A percentile compares a stretch with the other conserved stretches of the same genome.
Conservation (phyloP, 2,329 filamentous ascomycete species). For the Aspergillus sp. region DNA sequence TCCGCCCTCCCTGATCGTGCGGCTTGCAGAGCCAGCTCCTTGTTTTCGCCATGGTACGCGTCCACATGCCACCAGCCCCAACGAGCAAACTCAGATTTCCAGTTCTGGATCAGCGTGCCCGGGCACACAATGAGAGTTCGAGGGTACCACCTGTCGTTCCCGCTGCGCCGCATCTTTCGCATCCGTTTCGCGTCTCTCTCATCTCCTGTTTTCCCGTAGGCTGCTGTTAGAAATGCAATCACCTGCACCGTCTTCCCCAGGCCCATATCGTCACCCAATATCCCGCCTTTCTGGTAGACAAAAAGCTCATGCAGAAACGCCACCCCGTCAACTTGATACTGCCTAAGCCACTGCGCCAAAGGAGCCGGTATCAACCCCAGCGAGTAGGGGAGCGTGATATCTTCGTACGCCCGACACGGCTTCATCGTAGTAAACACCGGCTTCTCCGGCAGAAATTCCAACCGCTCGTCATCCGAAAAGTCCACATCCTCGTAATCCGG, state of each 20-base stretch:
- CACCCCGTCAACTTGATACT: constrained; percentile 82
- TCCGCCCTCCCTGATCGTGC: constrained; percentile 71
- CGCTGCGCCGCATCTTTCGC: constrained; percentile 66
- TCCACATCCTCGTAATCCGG: constrained; percentile 68
- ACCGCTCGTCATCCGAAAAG: constrained; percentile 62
- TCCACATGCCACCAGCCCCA: constrained; percentile 97
- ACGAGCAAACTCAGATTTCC: constrained; percentile 72
- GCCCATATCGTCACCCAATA: constrained; percentile 96
- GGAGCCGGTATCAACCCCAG: constrained; percentile 75
- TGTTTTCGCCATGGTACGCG: constrained; percentile 64
- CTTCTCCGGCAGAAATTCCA: constrained; percentile 57
- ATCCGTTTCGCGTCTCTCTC: constrained; percentile 77
- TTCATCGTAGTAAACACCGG: constrained; percentile 58
- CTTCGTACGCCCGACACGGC: constrained; percentile 62
- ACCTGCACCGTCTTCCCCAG: constrained; percentile 96
- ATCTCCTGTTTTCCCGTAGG: constrained; percentile 90
- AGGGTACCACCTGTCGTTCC: constrained; percentile 64
- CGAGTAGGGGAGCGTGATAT: constrained; percentile 67
- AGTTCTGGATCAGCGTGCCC: constrained; percentile 80
- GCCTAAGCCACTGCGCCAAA: constrained; percentile 82
- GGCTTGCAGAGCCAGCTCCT: constrained; percentile 63
- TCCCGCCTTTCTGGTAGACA: constrained; percentile 80
- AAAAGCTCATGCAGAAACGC: constrained; percentile 81
- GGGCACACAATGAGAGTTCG: constrained; percentile 79
- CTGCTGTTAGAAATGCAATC: constrained; percentile 79